phyloP scores from a whole-genome alignment of 2,329 filamentous ascomycete species.

The Alternaria arborescens region DNA sequence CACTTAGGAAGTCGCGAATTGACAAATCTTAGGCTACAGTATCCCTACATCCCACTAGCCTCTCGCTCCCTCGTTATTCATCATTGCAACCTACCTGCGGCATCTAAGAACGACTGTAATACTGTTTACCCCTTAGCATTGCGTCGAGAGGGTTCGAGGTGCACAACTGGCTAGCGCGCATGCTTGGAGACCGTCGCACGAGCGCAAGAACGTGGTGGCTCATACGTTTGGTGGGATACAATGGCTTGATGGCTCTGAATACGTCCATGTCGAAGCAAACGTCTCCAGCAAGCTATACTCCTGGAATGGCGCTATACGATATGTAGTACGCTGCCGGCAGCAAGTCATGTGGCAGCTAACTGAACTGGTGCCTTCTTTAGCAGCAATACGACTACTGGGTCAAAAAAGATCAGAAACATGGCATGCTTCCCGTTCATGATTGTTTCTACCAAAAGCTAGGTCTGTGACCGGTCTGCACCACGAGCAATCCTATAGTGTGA shows the following conservation, averaged over 20 bases:
- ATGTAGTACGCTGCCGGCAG: background rate
- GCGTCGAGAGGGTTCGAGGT: background rate
- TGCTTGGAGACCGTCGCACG: background rate
- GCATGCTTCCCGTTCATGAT: background rate
- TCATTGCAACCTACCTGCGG: background rate
- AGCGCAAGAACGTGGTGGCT: background rate
- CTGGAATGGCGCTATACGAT: background rate
- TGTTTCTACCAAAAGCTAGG: background rate
- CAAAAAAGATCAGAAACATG: too few species aligned
- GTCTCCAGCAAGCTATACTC: background rate
- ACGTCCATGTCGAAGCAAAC: fast-evolving
- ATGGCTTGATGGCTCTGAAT: background rate
- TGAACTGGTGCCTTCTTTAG: background rate
- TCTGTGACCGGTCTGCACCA: too few species aligned
- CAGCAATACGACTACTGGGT: background rate
- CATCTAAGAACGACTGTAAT: background rate
- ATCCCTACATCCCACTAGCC: background rate
- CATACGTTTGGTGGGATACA: background rate
- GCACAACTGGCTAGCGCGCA: background rate
- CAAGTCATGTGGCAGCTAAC: background rate
- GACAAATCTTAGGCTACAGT: background rate
- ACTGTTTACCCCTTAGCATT: too few species aligned
- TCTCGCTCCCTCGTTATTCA: too few species aligned
- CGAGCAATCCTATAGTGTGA: background rate
- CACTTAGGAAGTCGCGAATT: background rate